Evolutionary conservation across 352 stramenopile genomes (phyloP), one percentile per base, ranked within the genome.

Genomic region (Phytophthora foliorum): DNA sequence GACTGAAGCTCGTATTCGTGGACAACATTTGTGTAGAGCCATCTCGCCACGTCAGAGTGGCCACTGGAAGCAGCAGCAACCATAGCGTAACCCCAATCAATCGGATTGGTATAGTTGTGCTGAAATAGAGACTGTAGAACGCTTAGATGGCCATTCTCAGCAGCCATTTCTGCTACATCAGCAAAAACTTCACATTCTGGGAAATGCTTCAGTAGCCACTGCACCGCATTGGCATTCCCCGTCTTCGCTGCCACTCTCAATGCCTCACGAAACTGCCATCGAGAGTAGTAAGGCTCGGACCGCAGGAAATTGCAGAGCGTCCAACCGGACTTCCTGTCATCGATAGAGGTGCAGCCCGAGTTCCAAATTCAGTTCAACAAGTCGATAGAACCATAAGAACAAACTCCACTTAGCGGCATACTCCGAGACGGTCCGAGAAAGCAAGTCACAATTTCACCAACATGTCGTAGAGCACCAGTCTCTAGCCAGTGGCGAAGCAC

Each of bases 281-380:
- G 21, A 16, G 6, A 16, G 22, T 50, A 50, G 21, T 32, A 6
- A 11, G 11, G 3, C 5, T 32, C 44, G 4, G 44, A 31, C 8
- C 44, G 44, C 10, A 50, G 42, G 22, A 50, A 50, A 29, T 50
- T 50, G 42, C 19, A 19, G 16, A 31, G 21, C n/a, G 42, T 19
- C 21, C 42, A 50, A 4, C 42, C 10, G 16, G 10, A 5, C 10
- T 50, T 29, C 6, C n/a, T 39, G 11, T 49, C n/a, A 29, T 25
- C 19, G 19, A n/a, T 17, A 21, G 42, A 50, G 11, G 21, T 19
- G 9, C 42, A 50, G 11, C 42, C 32, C 8, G 31, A 45, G 3
- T 22, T 11, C 31, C 50, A 57, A 27, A 42, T 42, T 32, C 19
- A 57, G 22, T 46, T 17, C 14, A 57, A n/a, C 31, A 57, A 22